A percentile compares a stretch with the other conserved stretches of the same genome.
phyloP scores from a whole-genome alignment of 179 eudicot genomes.

The Gypsophila paniculata region DNA sequence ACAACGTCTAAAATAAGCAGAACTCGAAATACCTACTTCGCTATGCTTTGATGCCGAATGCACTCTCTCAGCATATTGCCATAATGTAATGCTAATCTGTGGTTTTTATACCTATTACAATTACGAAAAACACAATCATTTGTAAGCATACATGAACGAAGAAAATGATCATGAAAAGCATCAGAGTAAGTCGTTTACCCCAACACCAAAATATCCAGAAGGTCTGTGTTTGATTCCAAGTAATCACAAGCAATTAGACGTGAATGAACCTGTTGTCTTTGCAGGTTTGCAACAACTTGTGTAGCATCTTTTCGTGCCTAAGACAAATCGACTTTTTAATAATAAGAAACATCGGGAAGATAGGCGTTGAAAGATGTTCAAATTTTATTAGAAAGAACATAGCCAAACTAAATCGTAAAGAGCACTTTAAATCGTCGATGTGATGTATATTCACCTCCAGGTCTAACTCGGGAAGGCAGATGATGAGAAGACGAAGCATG shows the following conservation, averaged over 20 bases:
- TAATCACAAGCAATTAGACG: constrained; percentile 68
- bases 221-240: constrained; percentile 63
- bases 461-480: constrained; percentile 55
- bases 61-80: constrained; percentile 75
- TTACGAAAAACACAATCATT: neutral
- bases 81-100: constrained; percentile 54
- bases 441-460: constrained; percentile 52
- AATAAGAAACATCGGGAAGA: constrained; percentile 28
- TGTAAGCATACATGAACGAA: neutral
- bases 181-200: constrained; percentile 43
- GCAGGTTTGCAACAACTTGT: constrained; percentile 68
- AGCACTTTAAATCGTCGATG: neutral
- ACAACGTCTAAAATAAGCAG: neutral
- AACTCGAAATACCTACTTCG: constrained; percentile 44
- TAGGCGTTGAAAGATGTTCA: constrained; percentile 2
- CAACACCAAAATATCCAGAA: constrained; percentile 49
- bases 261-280: constrained; percentile 65
- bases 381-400: too few relatives aligned
- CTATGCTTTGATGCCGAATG: constrained; percentile 79
- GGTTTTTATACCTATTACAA: constrained; percentile 55
- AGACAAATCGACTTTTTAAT: constrained; percentile 29
- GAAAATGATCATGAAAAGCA: neutral
- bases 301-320: constrained; percentile 73
- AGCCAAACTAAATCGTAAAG: neutral
- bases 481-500: constrained; percentile 56